These are phyloP conservation scores for Umbilicaria muhlenbergii DNA, from an alignment of 495 filamentous ascomycete species.

Conservation along the genomic window DNA sequence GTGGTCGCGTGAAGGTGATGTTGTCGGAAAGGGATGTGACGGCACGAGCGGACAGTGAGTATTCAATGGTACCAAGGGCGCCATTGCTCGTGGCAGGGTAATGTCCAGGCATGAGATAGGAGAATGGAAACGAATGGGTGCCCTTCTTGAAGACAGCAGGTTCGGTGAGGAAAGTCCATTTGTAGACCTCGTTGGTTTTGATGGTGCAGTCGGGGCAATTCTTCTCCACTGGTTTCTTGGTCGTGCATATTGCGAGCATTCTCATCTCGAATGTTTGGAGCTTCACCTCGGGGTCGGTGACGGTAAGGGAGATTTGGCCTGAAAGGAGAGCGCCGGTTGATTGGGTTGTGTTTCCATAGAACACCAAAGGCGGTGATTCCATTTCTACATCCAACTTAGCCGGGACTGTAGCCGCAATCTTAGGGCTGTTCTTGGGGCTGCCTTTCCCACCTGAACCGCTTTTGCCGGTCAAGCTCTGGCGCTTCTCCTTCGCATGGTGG, in stretches of 20 bases:
- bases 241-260: slow-evolving; percentile 48
- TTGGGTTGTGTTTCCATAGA: slow-evolving; percentile 57
- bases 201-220: slow-evolving; percentile 65
- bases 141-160: slow-evolving; percentile 46
- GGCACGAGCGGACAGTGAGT: slow-evolving; percentile 64
- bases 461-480: slow-evolving; percentile 2
- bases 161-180: slow-evolving; percentile 64
- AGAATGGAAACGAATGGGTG: slow-evolving; percentile 78
- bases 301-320: slow-evolving; percentile 59
- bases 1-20: slow-evolving; percentile 44
- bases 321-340: slow-evolving; percentile 83
- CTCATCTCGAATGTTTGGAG: slow-evolving; percentile 54
- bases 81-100: slow-evolving; percentile 71
- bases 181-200: slow-evolving; percentile 52
- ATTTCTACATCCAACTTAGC: slow-evolving; percentile 61
- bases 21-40: slow-evolving; percentile 40
- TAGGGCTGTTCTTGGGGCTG: slow-evolving; percentile 11
- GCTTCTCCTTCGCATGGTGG: slow-evolving; percentile 3
- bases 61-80: slow-evolving; percentile 55
- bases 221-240: slow-evolving; percentile 60
- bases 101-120: slow-evolving; percentile 71
- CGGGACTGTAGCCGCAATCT: slow-evolving; percentile 15
- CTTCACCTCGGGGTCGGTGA: slow-evolving; percentile 47
- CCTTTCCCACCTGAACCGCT: not conserved
- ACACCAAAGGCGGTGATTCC: slow-evolving; percentile 79